Base-by-base conservation (phyloP, 2,329 filamentous ascomycete genomes). In the Trichoderma sp. region DNA sequence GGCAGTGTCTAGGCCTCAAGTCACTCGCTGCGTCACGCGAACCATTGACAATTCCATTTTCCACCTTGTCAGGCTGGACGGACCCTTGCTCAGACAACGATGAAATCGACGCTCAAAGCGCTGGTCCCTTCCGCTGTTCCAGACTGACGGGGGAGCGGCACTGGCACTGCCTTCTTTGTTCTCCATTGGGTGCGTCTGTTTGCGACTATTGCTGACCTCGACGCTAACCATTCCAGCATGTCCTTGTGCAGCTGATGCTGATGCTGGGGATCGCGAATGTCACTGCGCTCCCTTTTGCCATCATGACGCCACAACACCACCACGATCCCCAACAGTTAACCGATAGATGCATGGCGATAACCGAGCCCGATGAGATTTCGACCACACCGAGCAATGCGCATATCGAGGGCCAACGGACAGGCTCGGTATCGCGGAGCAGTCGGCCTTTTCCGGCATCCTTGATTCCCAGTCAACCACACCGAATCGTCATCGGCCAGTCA, bases 51-150 rank as follows among this genome's bases (percentile, higher is more conserved):
- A 35, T 11, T 33, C 59, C 18, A 62, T 12, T 21, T 62, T 21
- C n/a, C n/a, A 63, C 29, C 59, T 35, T 63, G 31, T 33, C 31
- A 14, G 60, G 60, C 9, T 31, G 56, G 56, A 38, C 21, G 27
- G 27, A 45, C 68, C 59, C 35, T 50, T 38, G 68, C 56, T 63
- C 35, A 60, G 35, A 33, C 68, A 71, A 62, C 41, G 56, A 63
- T 71, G 68, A 71, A 71, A 33, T 62, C 68, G 35, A 53, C n/a
- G 45, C 45, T 35, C 65, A 68, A 53, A 53, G 41, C 56, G 59
- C 38, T 24, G 24, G 38, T 63, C 68, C 68, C 68, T 53, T 24
- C 59, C n/a, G 59, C n/a, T 64, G 38, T 33, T 33, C 56, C 38
- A 31, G 38, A 18, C 68, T 50, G 56, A 62, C 53, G 53, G 67